Conservation (phyloP, 2,329 filamentous ascomycete genomes). For the Talaromyces verruculosus region DNA sequence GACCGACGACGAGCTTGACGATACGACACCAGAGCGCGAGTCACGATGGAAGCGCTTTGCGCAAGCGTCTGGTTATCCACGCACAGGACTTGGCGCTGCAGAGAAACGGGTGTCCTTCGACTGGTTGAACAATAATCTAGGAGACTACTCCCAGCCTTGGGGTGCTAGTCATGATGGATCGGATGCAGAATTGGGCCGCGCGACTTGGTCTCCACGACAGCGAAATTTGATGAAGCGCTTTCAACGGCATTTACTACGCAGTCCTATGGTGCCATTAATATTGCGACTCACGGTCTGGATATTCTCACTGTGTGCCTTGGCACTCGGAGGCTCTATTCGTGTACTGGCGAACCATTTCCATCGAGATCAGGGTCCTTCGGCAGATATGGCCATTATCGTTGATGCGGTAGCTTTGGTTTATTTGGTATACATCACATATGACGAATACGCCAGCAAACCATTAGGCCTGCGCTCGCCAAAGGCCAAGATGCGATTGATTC, state of each 20-base stretch:
- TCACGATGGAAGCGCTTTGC: constrained; percentile 51
- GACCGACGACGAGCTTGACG: constrained; percentile 17
- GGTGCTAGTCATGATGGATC: constrained; percentile 47
- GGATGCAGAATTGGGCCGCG: constrained; percentile 49
- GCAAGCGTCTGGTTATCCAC: constrained; percentile 45
- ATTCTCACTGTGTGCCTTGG: constrained; percentile 79
- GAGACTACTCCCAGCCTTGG: constrained; percentile 54
- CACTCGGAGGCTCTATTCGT: constrained; percentile 73
- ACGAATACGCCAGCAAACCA: constrained; percentile 94
- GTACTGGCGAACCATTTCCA: constrained; percentile 53
- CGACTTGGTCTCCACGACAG: constrained; percentile 51
- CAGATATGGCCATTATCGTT: constrained; percentile 83
- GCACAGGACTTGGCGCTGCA: constrained; percentile 32
- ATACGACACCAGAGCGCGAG: constrained; percentile 30
- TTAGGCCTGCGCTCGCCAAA: constrained; percentile 79
- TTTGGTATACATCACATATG: constrained; percentile 88
- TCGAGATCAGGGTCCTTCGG: constrained; percentile 67
- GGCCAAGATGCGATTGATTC: constrained; percentile 83
- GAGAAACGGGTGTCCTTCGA: constrained; percentile 47
- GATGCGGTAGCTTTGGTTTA: constrained; percentile 88
- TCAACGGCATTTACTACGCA: constrained; percentile 70
- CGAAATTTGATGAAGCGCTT: constrained; percentile 59
- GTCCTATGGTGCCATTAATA: constrained; percentile 79
- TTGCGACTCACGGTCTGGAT: constrained; percentile 80
- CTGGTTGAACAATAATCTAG: constrained; percentile 48